Percentiles rank a stretch among this genome's conserved stretches.
These are phyloP conservation scores for Mucor irregularis DNA, from an alignment of 371 early-diverging fungal genomes.

Conservation along the genomic window DNA sequence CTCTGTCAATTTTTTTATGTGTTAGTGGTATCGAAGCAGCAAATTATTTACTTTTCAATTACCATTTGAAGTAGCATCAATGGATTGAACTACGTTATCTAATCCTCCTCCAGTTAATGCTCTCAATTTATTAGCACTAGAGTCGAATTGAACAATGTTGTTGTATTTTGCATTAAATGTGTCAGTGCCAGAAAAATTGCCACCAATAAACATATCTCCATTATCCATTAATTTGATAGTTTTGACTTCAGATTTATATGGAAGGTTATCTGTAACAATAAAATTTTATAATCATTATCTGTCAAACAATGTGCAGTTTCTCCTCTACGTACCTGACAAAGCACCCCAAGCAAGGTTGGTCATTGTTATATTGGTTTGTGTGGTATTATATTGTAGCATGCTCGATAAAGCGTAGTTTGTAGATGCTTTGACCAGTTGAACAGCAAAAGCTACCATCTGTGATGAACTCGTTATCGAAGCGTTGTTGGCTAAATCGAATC, in stretches of 20 bases:
- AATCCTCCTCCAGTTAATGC: constrained; percentile 22
- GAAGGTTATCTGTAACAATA: constrained; percentile 43
- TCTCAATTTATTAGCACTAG: constrained; percentile 10
- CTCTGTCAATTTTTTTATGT: constrained; percentile 5
- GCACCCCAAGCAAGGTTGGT: constrained; percentile 21
- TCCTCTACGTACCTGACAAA: constrained; percentile 16
- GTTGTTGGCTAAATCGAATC: constrained; percentile 32
- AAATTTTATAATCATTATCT: too few relatives aligned
- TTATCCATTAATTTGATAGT: constrained; percentile 28
- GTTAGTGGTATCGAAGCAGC: neutral
- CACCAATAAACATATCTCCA: constrained; percentile 36
- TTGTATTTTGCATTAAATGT: constrained; percentile 19
- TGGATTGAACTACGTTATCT: constrained; percentile 26
- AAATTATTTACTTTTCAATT: neutral
- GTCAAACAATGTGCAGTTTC: neutral
- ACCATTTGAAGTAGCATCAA: constrained; percentile 16
- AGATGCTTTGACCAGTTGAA: constrained; percentile 56
- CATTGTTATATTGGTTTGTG: constrained; percentile 3
- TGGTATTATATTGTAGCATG: constrained; percentile 31
- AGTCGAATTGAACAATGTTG: constrained; percentile 32
- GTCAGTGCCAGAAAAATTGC: constrained; percentile 28
- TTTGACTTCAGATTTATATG: constrained; percentile 40
- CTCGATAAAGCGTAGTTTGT: constrained; percentile 32
- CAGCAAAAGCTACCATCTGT: constrained; percentile 47
- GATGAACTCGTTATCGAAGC: constrained; percentile 24